phyloP scores from a whole-genome alignment of 2,329 filamentous ascomycete genomes.

The Ramularia collo-cygni region DNA sequence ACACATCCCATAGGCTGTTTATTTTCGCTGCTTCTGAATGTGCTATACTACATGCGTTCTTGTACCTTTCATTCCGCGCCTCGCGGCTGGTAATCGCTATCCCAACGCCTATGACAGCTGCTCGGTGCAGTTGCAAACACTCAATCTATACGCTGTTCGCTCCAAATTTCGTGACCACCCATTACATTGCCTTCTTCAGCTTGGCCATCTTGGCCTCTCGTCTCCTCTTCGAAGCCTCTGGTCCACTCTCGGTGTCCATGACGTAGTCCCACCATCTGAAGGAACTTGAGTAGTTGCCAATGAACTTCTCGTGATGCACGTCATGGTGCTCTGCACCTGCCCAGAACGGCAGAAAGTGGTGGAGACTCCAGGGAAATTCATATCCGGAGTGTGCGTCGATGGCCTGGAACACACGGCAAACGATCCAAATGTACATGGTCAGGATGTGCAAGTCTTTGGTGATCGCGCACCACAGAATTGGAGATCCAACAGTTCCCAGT shows the following conservation, averaged over 20 bases:
- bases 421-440: slow-evolving; percentile 98
- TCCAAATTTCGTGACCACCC: not conserved
- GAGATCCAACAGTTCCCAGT: slow-evolving; percentile 73
- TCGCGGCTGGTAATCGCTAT: slow-evolving; percentile 5
- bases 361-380: slow-evolving; percentile 95
- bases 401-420: slow-evolving; percentile 87
- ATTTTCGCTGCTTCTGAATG: not conserved
- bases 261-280: slow-evolving; percentile 99
- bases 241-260: slow-evolving; percentile 86
- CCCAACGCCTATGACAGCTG: slow-evolving; percentile 2
- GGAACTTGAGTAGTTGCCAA: slow-evolving; percentile 95
- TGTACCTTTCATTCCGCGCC: not conserved
- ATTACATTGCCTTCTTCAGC: slow-evolving; percentile 53
- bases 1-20: too few relatives aligned
- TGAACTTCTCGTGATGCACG: slow-evolving; percentile 94
- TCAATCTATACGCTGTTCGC: not conserved
- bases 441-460: slow-evolving; percentile 86
- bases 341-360: slow-evolving; percentile 96
- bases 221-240: slow-evolving; percentile 77
- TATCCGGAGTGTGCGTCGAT: slow-evolving; percentile 97
- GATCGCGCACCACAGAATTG: slow-evolving; percentile 74
- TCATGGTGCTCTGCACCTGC: slow-evolving; percentile 96
- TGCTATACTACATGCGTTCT: not conserved
- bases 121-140: not conserved
- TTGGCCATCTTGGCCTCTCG: slow-evolving; percentile 69